Evolutionary conservation across 495 filamentous ascomycete species (phyloP).

Genomic region (Bryoglossum gracile): DNA sequence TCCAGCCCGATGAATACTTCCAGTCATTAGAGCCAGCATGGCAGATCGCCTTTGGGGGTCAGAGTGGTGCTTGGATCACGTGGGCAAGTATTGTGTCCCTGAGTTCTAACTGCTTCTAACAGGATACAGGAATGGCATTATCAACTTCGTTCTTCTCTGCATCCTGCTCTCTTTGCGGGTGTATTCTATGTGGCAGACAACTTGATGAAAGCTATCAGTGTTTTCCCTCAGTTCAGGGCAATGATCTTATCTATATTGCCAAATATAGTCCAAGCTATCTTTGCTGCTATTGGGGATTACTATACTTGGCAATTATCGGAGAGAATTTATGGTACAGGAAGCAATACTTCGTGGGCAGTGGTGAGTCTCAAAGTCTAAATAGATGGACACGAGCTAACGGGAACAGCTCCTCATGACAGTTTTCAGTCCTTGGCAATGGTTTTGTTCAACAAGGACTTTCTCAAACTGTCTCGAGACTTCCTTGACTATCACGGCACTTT

Average conservation of each 20-base stretch:
- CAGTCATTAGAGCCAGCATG: conserved; percentile 95
- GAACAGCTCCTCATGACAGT: conserved; percentile 59
- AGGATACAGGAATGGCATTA: conserved; percentile 79
- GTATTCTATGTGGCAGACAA: conserved; percentile 59
- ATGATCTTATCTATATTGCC: conserved; percentile 65
- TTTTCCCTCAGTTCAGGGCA: conserved; percentile 44
- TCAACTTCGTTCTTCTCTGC: conserved; percentile 85
- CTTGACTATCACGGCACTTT: conserved; percentile 71
- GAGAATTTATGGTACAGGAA: conserved; percentile 59
- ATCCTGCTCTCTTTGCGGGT: conserved; percentile 75
- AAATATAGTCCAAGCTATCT: conserved; percentile 64
- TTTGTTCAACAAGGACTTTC: conserved; percentile 85
- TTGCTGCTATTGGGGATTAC: conserved; percentile 75
- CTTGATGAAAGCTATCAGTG: conserved; percentile 41
- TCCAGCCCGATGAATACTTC: conserved; percentile 99
- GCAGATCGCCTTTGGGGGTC: conserved; percentile 72
- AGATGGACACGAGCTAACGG: background rate
- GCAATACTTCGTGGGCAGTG: conserved; percentile 57
- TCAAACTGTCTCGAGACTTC: conserved; percentile 92
- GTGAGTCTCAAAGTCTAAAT: conserved; percentile 39
- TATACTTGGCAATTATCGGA: conserved; percentile 82
- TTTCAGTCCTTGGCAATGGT: conserved; percentile 93
- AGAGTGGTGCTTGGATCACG: conserved; percentile 85
- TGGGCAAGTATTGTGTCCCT: conserved; percentile 55
- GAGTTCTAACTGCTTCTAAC: conserved; percentile 1